These are phyloP conservation scores for Zygoascus flipseniorum DNA, from an alignment of 805 yeast genomes.

Conservation along the genomic window DNA sequence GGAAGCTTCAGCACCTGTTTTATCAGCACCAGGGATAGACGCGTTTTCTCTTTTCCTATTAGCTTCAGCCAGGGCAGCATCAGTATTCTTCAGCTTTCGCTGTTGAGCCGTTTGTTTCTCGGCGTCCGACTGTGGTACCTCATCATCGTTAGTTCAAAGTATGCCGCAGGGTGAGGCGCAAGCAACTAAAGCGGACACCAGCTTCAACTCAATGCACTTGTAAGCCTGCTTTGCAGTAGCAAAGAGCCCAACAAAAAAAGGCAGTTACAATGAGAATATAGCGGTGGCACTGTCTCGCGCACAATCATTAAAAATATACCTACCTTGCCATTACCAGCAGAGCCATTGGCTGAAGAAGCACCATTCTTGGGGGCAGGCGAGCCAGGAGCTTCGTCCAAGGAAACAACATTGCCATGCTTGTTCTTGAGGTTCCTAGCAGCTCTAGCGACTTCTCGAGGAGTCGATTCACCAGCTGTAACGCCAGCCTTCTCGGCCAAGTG, in stretches of 20 bases:
- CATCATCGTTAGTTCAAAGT: background rate
- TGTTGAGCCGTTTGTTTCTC: background rate
- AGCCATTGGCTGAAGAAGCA: background rate
- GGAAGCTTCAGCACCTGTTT: background rate
- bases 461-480: background rate
- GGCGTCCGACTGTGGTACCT: background rate
- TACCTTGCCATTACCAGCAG: background rate
- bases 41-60: background rate
- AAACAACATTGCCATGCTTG: background rate
- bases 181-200: background rate
- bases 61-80: background rate
- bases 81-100: background rate
- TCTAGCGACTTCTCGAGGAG: background rate
- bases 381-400: slow-evolving; percentile 1
- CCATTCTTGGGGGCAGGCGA: background rate
- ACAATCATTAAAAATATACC: background rate
- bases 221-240: too few relatives aligned
- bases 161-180: background rate
- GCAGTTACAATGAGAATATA: too few relatives aligned
- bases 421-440: background rate
- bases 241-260: too few relatives aligned
- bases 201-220: background rate
- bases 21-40: background rate
- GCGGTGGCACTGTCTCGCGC: background rate
- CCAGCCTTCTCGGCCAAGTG: background rate